phyloP scores from a whole-genome alignment of 2,329 filamentous ascomycete genomes.

The Lachnellula subtilissima region DNA sequence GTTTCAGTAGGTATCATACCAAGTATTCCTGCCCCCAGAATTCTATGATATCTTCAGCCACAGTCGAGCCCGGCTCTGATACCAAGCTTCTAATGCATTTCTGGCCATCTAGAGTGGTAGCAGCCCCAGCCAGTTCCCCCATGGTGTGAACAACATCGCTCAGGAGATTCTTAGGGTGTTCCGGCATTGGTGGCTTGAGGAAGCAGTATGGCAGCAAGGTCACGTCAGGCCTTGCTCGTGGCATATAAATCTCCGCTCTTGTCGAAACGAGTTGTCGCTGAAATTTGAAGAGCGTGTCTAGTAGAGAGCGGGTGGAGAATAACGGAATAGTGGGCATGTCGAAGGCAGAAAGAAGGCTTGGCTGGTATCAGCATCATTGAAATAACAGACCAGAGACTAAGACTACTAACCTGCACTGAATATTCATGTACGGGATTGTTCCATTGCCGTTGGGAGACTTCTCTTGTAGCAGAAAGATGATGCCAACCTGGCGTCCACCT shows the following conservation, averaged over 20 bases:
- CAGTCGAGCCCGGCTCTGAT: slow-evolving; percentile 11
- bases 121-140: slow-evolving; percentile 21
- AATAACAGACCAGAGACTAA: background rate
- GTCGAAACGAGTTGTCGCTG: slow-evolving; percentile 21
- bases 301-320: slow-evolving; percentile 17
- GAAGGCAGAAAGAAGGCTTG: slow-evolving; percentile 24
- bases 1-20: slow-evolving; percentile 11
- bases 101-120: slow-evolving; percentile 22
- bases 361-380: background rate
- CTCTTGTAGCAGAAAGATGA: slow-evolving; percentile 31
- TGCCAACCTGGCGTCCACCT: slow-evolving; percentile 28
- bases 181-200: slow-evolving; percentile 22
- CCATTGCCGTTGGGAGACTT: slow-evolving; percentile 16
- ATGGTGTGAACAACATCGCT: slow-evolving; percentile 29
- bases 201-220: slow-evolving; percentile 29
- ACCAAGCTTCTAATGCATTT: slow-evolving; percentile 22
- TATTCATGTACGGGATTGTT: slow-evolving; percentile 23
- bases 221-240: slow-evolving; percentile 10
- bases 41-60: slow-evolving; percentile 23
- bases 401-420: slow-evolving; percentile 27
- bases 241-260: background rate
- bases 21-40: slow-evolving; percentile 31
- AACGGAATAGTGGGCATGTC: slow-evolving; percentile 30
- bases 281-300: slow-evolving; percentile 22
- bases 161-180: slow-evolving; percentile 31